Base-by-base conservation (phyloP, 1,284 basidiomycete genomes). In the Cutaneotrichosporon cyanovorans region DNA sequence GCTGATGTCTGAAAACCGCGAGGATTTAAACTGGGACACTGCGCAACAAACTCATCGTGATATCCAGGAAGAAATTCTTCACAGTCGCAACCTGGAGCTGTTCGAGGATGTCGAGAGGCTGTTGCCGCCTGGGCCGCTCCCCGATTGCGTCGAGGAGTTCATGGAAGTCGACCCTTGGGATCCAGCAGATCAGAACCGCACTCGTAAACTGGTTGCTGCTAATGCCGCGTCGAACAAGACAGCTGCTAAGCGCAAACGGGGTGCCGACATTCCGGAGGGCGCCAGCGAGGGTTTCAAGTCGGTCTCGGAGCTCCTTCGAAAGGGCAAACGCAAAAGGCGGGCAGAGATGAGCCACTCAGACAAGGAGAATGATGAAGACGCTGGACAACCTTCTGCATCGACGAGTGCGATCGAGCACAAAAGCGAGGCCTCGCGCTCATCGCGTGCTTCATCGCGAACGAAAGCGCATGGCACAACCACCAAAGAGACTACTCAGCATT, bases 81-180 rank as follows among this genome's bases (percentile, higher is more conserved):
- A 83, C 39, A 89, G 89, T 23, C 83, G 85, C 46, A 78, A 85
- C 49, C 80, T 97, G 33, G 90, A 96, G 68, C 78, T 98, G 10
- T 99, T 91, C 60, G 82, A 80, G 23, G 95, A 99, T 65, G 89
- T 92, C 37, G 80, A 84, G 54, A 83, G 89, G 0, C 76, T 99
- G 11, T 73, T 98, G 1, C 92, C 95, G 0, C 78, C 79, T 16
- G 76, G 85, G 55, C 73, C 84, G 52, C 80, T 84, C 34, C 92
- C 92, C 0, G 75, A 78, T 53, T 84, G 82, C 55, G 71, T 88
- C 22, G 86, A 95, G 73, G 82, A 85, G 71, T 74, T 75, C 36
- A 88, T 97, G 81, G 55, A 56, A 0, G 61, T 74, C 12, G 72
- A 73, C 47, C 59, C 60, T 0, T 71, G 68, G 66, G 62, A 65